phyloP scores from a whole-genome alignment of 179 eudicot species.

The Camellia oleifera region DNA sequence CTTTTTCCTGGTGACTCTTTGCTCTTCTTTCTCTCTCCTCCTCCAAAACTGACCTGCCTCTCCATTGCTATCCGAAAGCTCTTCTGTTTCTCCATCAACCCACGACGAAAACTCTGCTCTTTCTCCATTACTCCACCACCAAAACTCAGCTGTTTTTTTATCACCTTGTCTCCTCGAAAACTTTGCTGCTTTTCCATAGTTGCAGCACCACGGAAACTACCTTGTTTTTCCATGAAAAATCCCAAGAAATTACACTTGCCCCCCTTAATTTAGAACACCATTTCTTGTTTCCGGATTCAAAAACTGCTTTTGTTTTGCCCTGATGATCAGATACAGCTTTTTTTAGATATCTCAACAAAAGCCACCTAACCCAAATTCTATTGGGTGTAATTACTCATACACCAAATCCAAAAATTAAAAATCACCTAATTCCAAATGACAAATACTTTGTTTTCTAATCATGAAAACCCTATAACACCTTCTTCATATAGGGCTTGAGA shows the following conservation, averaged over 20 bases:
- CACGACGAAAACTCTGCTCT: slow-evolving; percentile 51
- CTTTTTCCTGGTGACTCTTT: slow-evolving; percentile 80
- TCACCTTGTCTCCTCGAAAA: slow-evolving; percentile 8
- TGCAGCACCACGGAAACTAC: slow-evolving; percentile 9
- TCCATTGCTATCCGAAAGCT: slow-evolving; percentile 64
- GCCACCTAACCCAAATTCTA: not conserved
- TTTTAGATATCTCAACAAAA: slow-evolving; percentile 1
- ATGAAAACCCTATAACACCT: too few relatives aligned
- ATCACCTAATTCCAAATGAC: too few relatives aligned
- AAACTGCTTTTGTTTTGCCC: not conserved
- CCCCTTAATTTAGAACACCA: slow-evolving; percentile 28
- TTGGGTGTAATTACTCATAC: too few relatives aligned
- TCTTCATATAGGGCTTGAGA: too few relatives aligned
- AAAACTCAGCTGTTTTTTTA: slow-evolving; percentile 47
- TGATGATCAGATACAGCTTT: not conserved
- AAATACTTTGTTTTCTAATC: too few relatives aligned
- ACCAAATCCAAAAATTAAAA: too few relatives aligned
- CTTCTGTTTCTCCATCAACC: slow-evolving; percentile 51
- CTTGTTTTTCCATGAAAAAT: slow-evolving; percentile 20
- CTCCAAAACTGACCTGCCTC: slow-evolving; percentile 70
- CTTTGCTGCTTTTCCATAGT: slow-evolving; percentile 37
- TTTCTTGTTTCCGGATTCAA: slow-evolving; percentile 8
- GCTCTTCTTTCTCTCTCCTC: slow-evolving; percentile 58
- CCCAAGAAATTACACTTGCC: slow-evolving; percentile 10
- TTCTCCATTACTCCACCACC: slow-evolving; percentile 47